Evolutionary conservation across 768 basidiomycete species (phyloP), one percentile per base, ranked within the genome.

Genomic region (Boletus pseudo-olivaceus): DNA sequence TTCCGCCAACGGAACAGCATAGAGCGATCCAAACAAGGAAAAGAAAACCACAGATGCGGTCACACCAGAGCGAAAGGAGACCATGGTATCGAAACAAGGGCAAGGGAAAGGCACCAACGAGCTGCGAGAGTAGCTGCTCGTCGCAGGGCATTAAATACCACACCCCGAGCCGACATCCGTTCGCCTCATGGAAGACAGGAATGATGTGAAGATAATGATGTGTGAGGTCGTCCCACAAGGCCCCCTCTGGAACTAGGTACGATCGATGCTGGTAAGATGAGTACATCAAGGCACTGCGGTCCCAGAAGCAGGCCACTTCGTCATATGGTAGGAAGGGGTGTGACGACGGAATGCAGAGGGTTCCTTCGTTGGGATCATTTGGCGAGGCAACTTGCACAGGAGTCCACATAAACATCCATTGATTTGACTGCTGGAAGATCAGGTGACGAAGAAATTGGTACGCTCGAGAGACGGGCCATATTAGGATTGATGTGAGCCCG

Each of bases 1-100:
- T 3, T 68, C 57, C 17, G 44, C 56, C 17, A 71, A 50, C 7
- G 67, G 64, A 35, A 48, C 37, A 4, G 62, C 67, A 5, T 46
- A 9, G 1, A 54, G 40, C 6, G 39, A 52, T 52, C 46, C 43
- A 17, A 64, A 33, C 19, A 58, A 49, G 20, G 55, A 57, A 37
- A 46, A 50, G 23, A 56, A 33, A 9, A 50, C 20, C 1, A 55
- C 9, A 8, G 48, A 48, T 0, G 52, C 50, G 11, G 49, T 35
- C 14, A 68, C 6, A 7, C 38, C 5, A 11, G 27, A 55, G 49
- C 8, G 47, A 5, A 66, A 27, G 39, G 35, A 56, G 3, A 62
- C 33, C 67, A 70, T 66, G 37, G 19, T 26, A 20, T 7, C 4
- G 20, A 32, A 5, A 23, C 23, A 14, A 43, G 54, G 27, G 9